phyloP scores from a whole-genome alignment of 768 basidiomycete genomes.

The Russula brevipes region DNA sequence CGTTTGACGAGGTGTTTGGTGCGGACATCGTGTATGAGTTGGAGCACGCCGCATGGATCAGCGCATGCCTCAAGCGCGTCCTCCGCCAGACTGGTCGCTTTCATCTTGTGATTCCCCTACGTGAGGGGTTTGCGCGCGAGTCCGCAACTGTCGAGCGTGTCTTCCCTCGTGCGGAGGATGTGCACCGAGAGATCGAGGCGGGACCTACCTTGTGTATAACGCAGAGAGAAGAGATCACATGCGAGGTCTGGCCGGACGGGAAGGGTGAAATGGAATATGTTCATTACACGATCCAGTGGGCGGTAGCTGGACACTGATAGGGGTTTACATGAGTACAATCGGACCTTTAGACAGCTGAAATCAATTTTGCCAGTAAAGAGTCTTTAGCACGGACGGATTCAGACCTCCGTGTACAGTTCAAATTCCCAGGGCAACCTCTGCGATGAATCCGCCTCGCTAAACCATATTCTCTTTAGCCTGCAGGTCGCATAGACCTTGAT shows the following conservation, averaged over 20 bases:
- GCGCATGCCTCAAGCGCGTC: constrained; percentile 37
- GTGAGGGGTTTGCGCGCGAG: constrained; percentile 58
- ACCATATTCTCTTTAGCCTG: constrained; percentile 72
- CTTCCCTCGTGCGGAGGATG: constrained; percentile 36
- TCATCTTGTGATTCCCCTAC: constrained; percentile 74
- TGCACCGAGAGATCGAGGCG: not conserved
- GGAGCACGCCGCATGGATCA: constrained; percentile 45
- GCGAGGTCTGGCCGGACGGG: constrained; percentile 40
- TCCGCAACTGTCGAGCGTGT: constrained; percentile 51
- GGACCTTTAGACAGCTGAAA: not conserved
- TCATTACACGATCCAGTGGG: constrained; percentile 72
- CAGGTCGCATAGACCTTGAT: constrained; percentile 76
- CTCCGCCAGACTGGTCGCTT: constrained; percentile 43
- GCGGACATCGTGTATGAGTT: constrained; percentile 54
- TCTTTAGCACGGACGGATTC: not conserved
- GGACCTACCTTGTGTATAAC: constrained; percentile 41
- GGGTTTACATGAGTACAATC: constrained; percentile 8
- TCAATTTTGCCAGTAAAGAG: not conserved
- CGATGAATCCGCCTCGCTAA: constrained; percentile 46
- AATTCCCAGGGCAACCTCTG: constrained; percentile 71
- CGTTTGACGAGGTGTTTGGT: constrained; percentile 48
- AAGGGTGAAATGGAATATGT: constrained; percentile 60
- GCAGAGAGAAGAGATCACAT: constrained; percentile 49
- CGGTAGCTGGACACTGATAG: constrained; percentile 2
- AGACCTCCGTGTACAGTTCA: constrained; percentile 47